Percentiles rank a stretch among this genome's conserved stretches.
phyloP scores from a whole-genome alignment of 2,329 filamentous ascomycete genomes.

The Phoma sp. region DNA sequence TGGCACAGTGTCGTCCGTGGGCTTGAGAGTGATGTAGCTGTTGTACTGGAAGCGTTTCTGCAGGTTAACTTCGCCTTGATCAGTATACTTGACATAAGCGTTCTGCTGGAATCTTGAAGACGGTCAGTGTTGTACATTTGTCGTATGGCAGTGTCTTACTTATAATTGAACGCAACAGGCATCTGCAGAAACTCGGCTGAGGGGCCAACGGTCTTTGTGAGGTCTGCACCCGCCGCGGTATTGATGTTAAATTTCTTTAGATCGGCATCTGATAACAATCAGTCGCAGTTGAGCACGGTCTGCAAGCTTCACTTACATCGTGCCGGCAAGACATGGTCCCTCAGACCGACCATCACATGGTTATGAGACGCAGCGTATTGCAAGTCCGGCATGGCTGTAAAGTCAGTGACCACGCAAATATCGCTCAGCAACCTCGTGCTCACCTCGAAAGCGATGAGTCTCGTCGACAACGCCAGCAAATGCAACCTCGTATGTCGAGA shows the following conservation, averaged over 20 bases:
- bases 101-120: constrained; percentile 79
- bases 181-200: constrained; percentile 80
- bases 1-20: constrained; percentile 69
- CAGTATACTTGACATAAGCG: constrained; percentile 70
- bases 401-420: constrained; percentile 21
- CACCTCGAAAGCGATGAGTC: constrained; percentile 85
- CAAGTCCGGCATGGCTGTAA: constrained; percentile 77
- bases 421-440: constrained; percentile 11
- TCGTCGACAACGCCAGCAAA: constrained; percentile 76
- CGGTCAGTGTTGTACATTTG: not conserved
- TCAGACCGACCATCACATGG: constrained; percentile 74
- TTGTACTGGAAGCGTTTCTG: constrained; percentile 36
- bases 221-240: constrained; percentile 58
- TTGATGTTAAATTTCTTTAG: constrained; percentile 68
- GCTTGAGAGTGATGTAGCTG: constrained; percentile 61
- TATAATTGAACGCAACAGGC: constrained; percentile 73
- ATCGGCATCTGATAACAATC: constrained; percentile 55
- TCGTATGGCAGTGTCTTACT: constrained; percentile 42
- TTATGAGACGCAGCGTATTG: constrained; percentile 77
- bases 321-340: constrained; percentile 73
- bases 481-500: constrained; percentile 70
- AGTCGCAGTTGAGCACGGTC: not conserved
- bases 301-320: constrained; percentile 62
- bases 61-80: constrained; percentile 49
- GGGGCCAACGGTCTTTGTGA: constrained; percentile 75